These are phyloP conservation scores for Boletus barrowsii DNA, from an alignment of 768 basidiomycete genomes.

Conservation along the genomic window DNA sequence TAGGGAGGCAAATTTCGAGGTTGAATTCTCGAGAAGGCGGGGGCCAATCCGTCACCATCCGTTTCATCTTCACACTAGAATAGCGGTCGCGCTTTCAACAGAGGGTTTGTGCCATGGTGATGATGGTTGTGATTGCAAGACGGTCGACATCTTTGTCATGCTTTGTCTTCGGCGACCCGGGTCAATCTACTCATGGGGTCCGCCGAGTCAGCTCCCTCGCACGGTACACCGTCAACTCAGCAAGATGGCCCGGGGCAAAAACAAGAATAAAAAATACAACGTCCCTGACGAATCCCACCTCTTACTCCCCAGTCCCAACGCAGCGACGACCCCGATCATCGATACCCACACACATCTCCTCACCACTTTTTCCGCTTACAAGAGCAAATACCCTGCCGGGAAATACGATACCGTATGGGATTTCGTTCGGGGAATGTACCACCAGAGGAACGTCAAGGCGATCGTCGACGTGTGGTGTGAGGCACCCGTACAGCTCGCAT, in stretches of 20 bases:
- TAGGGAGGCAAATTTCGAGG: too few species aligned
- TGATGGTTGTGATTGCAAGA: too few species aligned
- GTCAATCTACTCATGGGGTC: too few species aligned
- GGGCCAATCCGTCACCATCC: too few species aligned
- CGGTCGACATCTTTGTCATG: too few species aligned
- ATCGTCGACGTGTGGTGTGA: conserved; percentile 92
- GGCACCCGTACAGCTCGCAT: conserved; percentile 57
- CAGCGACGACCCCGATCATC: conserved; percentile 44
- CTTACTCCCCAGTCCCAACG: conserved; percentile 21
- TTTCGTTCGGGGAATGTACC: conserved; percentile 63
- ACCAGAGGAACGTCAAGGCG: conserved; percentile 52
- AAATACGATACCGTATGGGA: conserved; percentile 57
- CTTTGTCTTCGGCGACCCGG: too few species aligned
- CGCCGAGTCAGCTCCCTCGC: too few species aligned
- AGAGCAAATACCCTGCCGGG: conserved; percentile 56
- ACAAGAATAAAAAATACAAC: conserved; percentile 34
- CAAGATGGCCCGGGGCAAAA: conserved; percentile 39
- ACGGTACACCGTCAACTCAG: background rate
- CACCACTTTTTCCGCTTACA: conserved; percentile 66
- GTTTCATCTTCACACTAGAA: too few species aligned
- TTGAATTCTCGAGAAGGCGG: too few species aligned
- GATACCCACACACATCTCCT: conserved; percentile 88
- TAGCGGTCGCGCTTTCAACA: too few species aligned
- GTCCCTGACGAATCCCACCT: conserved; percentile 35
- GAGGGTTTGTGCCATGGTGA: too few species aligned